These are phyloP conservation scores for Brassica juncea DNA, from an alignment of 345 rosid genomes.

Conservation along the genomic window DNA sequence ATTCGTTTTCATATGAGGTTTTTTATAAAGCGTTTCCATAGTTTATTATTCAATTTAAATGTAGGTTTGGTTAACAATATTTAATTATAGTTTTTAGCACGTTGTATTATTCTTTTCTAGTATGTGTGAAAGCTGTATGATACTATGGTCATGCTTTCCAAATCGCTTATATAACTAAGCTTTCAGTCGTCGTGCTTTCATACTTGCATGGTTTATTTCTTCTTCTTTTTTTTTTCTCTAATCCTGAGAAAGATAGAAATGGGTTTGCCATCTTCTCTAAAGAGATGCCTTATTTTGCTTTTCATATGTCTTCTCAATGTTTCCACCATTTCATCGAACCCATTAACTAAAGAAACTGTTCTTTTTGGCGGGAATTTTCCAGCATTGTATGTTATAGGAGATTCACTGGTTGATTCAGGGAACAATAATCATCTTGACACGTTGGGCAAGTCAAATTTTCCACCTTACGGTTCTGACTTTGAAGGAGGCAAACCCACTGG, in stretches of 20 bases:
- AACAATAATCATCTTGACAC: slow-evolving; percentile 54
- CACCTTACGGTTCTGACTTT: slow-evolving; percentile 66
- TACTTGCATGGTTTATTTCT: background rate
- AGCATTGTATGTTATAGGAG: slow-evolving; percentile 60
- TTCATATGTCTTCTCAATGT: slow-evolving; percentile 12
- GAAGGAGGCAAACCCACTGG: slow-evolving; percentile 52
- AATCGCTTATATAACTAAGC: slow-evolving; percentile 9
- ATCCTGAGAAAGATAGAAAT: background rate
- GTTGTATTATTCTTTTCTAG: background rate
- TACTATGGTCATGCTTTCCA: background rate
- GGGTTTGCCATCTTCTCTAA: background rate
- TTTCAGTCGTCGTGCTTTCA: background rate
- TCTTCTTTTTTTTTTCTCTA: background rate
- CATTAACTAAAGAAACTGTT: background rate
- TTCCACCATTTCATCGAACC: slow-evolving; percentile 17
- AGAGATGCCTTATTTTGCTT: background rate
- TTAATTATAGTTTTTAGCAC: background rate
- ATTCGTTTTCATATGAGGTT: background rate
- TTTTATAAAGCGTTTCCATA: background rate
- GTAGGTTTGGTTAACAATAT: slow-evolving; percentile 17
- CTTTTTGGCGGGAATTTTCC: slow-evolving; percentile 30
- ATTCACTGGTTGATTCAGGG: slow-evolving; percentile 67
- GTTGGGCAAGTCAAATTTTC: slow-evolving; percentile 42
- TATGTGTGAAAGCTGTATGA: background rate
- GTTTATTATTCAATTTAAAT: background rate